Percentiles rank a stretch among this genome's conserved stretches.
phyloP scores from a whole-genome alignment of 306 rosid species.

The Prunus dulcis region DNA sequence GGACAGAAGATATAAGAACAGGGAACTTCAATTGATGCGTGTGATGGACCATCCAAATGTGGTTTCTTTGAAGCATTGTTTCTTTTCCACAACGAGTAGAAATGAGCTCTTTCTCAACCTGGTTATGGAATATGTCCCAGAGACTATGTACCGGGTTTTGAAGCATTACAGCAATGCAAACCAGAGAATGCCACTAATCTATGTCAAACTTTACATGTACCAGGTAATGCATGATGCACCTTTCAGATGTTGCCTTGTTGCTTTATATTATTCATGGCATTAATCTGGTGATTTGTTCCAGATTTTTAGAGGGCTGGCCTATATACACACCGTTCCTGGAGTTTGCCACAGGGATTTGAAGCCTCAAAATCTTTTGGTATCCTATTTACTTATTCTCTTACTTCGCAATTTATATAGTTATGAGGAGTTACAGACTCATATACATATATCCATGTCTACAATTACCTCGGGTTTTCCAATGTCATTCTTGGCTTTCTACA shows the following conservation, averaged over 20 bases:
- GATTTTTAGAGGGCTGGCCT: conserved; percentile 94
- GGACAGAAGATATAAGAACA: conserved; percentile 85
- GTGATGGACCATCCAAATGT: conserved; percentile 98
- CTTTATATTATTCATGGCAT: conserved; percentile 16
- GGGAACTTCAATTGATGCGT: conserved; percentile 94
- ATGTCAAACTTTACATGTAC: conserved; percentile 89
- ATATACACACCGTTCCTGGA: conserved; percentile 83
- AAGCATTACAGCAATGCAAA: conserved; percentile 76
- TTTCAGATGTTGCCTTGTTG: neutral
- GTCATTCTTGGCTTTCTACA: conserved; percentile 30
- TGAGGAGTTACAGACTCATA: neutral
- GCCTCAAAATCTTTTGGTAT: conserved; percentile 95
- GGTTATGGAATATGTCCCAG: conserved; percentile 98
- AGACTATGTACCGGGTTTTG: conserved; percentile 78
- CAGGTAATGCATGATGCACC: conserved; percentile 48
- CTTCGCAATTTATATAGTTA: neutral
- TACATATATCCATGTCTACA: neutral
- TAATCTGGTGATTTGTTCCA: conserved; percentile 25
- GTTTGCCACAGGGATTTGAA: conserved; percentile 97
- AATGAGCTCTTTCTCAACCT: conserved; percentile 91
- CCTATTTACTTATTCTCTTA: conserved; percentile 9
- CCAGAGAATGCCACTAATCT: conserved; percentile 85
- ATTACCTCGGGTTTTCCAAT: conserved; percentile 18
- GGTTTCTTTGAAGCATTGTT: conserved; percentile 85
- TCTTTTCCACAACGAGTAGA: conserved; percentile 88